Evolutionary conservation across 352 stramenopile species (phyloP), one percentile per base, ranked within the genome.

Genomic region (Phytopythium sindhum): DNA sequence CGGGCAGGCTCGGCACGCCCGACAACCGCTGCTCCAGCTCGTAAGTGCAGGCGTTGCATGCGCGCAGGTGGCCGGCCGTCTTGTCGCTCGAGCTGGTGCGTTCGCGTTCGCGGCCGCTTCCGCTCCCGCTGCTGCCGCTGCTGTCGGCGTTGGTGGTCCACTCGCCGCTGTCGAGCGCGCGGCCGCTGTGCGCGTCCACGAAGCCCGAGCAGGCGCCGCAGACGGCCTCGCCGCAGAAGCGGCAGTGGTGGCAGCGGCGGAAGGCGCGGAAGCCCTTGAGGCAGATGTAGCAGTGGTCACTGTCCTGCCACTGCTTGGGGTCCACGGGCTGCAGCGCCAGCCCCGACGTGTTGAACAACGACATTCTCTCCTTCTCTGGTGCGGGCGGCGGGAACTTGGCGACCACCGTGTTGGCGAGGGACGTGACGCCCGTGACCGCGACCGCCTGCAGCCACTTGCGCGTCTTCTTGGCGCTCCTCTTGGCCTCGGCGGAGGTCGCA

Each of bases 221-320:
- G 17, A 91, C 76, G 6, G 76, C 74, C 60, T 89, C 78, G 15
- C 80, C 83, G 57, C 83, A 91, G 50, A 91, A 78, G 1, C 83
- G 83, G 51, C 83, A 91, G 69, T 90, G 80, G 63, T 91, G 77
- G 51, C 78, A 77, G 48, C 70, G 70, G 1, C 81, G 76, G 61
- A 68, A 84, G 10, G 80, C 74, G 48, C 78, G 76, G 60, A 90
- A 90, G 29, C 63, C 72, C 69, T 87, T 87, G 55, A 86, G 63
- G 45, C 82, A 91, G 35, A 88, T 42, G 41, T 65, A 75, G 62
- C 82, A 91, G 64, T 77, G 66, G 63, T 84, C 72, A 60, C 78
- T 89, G 44, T 82, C 66, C 59, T 83, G 84, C 84, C 84, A 93
- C 47, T 72, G 72, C 26, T 68, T 61, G 33, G 74, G 74, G 56